Evolutionary conservation across 116 monocot species (phyloP), one percentile per base, ranked within the genome.

Genomic region (Phalaenopsis hybrid): DNA sequence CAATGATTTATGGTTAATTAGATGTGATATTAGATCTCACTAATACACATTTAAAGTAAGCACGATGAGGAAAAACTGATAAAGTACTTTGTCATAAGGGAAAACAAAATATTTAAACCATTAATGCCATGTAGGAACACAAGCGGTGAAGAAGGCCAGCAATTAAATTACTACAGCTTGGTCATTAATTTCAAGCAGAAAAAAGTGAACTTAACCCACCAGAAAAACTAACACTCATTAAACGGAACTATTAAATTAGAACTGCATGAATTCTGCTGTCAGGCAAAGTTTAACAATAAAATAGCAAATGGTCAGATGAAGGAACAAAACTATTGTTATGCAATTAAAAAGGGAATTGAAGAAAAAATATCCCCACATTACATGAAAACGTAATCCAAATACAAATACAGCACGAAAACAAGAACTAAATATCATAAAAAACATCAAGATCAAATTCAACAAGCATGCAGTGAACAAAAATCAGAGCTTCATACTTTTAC

Each of bases 151-250:
- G 37, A 10, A 48, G 48, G 4, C 34, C 43, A 72, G 41, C 37
- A 72, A 12, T 72, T 72, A 34, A 41, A 72, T 41, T 11, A 34
- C 33, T 72, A 41, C 37, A 72, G 33, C 41, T 72, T 72, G 41
- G 6, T 17, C 41, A 48, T 3, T 41, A 37, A 72, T 72, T 72
- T 72, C 72, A 72, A 72, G 37, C 37, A 16, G 41, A 72, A 48
- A 48, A 12, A 72, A 72, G 41, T 37, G 41, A 41, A 41, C 72
- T 37, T 72, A 72, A 16, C 2, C 28, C 8, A 28, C 8, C 21
- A 67, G 15, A 65, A 25, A 33, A 72, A 72, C 72, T 15, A 41
- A 72, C 15, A 72, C 37, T 72, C 72, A 72, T 41, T 72, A 72
- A 7, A 72, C 2, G 17, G 15, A 72, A 72, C 15, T 37, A 72